Evolutionary conservation across 129 eudicot genomes (phyloP).

Genomic region (Lactuca sativa): DNA sequence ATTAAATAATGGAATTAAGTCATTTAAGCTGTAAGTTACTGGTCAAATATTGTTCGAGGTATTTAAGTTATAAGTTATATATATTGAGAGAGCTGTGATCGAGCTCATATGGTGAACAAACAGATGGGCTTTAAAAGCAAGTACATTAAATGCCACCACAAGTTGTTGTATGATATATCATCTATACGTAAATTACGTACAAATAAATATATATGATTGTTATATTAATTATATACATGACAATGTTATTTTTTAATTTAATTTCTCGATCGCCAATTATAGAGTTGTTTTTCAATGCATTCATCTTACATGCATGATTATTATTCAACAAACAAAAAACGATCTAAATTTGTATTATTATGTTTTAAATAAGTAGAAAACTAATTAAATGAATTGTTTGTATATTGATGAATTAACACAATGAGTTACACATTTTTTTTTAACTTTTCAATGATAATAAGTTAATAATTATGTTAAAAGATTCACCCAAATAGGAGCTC

Average conservation of each 20-base stretch:
- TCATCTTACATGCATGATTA: too few species aligned
- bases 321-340: too few species aligned
- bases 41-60: neutral
- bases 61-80: neutral
- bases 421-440: too few species aligned
- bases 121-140: constrained; percentile 15
- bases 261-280: neutral
- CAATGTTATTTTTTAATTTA: too few species aligned
- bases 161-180: constrained; percentile 24
- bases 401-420: too few species aligned
- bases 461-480: too few species aligned
- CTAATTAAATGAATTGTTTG: too few species aligned
- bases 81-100: neutral
- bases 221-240: neutral
- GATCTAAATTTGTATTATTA: too few species aligned
- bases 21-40: neutral
- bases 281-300: neutral
- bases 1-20: neutral
- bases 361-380: too few species aligned
- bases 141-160: constrained; percentile 33
- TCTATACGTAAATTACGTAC: neutral
- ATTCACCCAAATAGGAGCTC: too few species aligned
- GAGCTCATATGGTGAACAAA: neutral
- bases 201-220: neutral
- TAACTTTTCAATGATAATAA: too few species aligned